Conservation (phyloP, 176 grass and related monocot genomes). For the Cenchrus americanus region DNA sequence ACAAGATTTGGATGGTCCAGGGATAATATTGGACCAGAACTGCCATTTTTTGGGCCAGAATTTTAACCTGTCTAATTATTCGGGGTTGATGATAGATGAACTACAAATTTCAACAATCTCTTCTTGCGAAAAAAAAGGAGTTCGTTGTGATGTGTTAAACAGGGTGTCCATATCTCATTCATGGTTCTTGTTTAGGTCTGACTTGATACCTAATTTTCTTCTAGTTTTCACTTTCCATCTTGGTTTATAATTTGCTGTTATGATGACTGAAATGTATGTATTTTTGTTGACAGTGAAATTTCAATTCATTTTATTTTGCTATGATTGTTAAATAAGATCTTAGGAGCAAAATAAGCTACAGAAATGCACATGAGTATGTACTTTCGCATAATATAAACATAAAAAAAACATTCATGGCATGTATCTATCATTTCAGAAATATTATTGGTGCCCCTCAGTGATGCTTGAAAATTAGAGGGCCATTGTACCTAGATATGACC, state of each 20-base stretch:
- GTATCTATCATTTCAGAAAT: not conserved
- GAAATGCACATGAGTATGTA: not conserved
- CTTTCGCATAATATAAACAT: not conserved
- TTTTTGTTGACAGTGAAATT: not conserved
- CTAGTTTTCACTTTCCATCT: not conserved
- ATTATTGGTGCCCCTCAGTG: not conserved
- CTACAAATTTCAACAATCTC: not conserved
- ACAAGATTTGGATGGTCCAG: not conserved
- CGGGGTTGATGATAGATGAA: not conserved
- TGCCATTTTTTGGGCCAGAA: not conserved
- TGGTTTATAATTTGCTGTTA: not conserved
- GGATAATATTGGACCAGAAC: too few species aligned
- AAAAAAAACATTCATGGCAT: not conserved
- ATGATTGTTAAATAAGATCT: not conserved
- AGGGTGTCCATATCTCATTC: not conserved
- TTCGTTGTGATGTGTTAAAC: not conserved
- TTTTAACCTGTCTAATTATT: not conserved
- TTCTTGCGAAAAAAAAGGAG: not conserved
- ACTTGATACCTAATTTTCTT: not conserved
- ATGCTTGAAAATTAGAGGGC: not conserved
- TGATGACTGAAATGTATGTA: not conserved
- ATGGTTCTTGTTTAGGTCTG: not conserved
- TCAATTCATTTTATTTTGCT: not conserved
- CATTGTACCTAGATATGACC: not conserved
- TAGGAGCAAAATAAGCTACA: not conserved